Conservation (phyloP, 306 rosid genomes). For the Parietaria judaica region DNA sequence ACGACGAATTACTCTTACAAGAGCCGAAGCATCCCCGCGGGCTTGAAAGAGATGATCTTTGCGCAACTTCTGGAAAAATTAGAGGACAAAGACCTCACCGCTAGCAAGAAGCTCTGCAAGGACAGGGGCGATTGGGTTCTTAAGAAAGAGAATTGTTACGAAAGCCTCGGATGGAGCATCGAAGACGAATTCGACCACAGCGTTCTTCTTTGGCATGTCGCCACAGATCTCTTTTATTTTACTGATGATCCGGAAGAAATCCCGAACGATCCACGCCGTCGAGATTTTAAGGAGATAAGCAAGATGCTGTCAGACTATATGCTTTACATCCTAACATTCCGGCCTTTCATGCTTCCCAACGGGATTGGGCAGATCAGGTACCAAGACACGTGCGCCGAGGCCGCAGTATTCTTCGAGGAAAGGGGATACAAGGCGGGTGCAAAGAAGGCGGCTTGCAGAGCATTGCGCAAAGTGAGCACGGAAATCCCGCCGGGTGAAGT, state of each 20-base stretch:
- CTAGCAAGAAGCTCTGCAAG: not conserved
- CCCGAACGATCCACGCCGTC: no score
- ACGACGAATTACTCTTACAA: constrained; percentile 8
- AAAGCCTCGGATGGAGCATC: constrained; percentile 6
- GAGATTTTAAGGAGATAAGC: not conserved
- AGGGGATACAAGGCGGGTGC: not conserved
- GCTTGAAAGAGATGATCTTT: constrained; percentile 20
- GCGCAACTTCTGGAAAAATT: constrained; percentile 2
- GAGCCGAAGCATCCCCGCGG: not conserved
- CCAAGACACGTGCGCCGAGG: constrained; percentile 34
- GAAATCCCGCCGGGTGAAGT: not conserved
- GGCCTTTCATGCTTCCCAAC: constrained; percentile 19
- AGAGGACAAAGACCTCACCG: no score
- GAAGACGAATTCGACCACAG: constrained; percentile 16
- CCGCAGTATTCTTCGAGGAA: constrained; percentile 10
- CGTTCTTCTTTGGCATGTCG: constrained; percentile 26
- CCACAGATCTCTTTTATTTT: constrained; percentile 13
- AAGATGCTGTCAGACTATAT: constrained; percentile 16
- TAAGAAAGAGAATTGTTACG: not conserved
- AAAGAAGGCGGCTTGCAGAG: not conserved
- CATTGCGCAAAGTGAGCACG: not conserved
- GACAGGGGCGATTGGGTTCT: constrained; percentile 1
- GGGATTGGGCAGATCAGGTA: constrained; percentile 21
- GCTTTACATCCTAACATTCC: constrained; percentile 13
- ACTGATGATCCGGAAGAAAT: not conserved